These are phyloP conservation scores for Ustilaginoidea virens DNA, from an alignment of 2,329 filamentous ascomycete genomes.

Conservation along the genomic window DNA sequence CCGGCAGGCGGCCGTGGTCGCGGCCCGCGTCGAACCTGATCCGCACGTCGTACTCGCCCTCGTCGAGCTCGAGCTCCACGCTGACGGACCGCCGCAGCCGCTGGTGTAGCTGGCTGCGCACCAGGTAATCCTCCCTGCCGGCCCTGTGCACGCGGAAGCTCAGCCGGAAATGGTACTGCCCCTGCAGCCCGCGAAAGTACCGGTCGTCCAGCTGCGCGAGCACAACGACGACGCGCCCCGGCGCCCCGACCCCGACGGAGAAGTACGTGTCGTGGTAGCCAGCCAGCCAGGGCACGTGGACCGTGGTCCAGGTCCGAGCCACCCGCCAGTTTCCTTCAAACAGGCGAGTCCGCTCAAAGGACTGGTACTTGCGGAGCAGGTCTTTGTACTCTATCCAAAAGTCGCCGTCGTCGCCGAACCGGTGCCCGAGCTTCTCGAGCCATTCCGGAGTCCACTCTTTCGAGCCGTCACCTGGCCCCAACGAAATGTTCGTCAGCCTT, in stretches of 20 bases:
- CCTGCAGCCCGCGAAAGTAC: constrained; percentile 40
- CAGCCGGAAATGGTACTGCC: constrained; percentile 38
- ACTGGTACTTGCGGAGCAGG: constrained; percentile 41
- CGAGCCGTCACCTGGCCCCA: constrained; percentile 50
- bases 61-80: constrained; percentile 58
- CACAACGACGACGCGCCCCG: constrained; percentile 37
- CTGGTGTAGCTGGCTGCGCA: constrained; percentile 36
- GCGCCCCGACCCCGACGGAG: constrained; percentile 29
- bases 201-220: constrained; percentile 41
- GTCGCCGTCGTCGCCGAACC: constrained; percentile 61
- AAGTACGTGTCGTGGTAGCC: constrained; percentile 40
- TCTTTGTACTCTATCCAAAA: constrained; percentile 47
- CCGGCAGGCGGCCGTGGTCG: constrained; percentile 28
- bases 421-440: constrained; percentile 56
- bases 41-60: constrained; percentile 60
- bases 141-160: constrained; percentile 38
- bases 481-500: no score
- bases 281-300: constrained; percentile 39
- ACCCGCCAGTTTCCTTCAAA: constrained; percentile 40
- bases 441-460: constrained; percentile 74
- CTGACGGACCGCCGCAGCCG: constrained; percentile 61
- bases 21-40: constrained; percentile 59
- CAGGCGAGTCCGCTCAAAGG: constrained; percentile 41
- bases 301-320: constrained; percentile 30
- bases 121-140: constrained; percentile 35